Conservation (phyloP, 345 rosid species). For the Salix viminalis region DNA sequence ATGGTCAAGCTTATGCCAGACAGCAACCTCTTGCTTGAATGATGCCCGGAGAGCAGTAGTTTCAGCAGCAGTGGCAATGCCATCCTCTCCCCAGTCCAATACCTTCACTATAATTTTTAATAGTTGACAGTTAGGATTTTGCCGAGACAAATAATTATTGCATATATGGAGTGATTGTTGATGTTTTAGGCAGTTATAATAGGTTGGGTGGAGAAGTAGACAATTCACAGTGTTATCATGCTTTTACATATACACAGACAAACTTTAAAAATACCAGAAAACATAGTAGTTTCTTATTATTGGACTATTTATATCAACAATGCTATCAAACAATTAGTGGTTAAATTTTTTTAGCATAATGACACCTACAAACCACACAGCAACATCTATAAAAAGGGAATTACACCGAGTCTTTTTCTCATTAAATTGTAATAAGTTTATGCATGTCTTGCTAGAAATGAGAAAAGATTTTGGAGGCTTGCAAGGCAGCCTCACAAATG, state of each 20-base stretch:
- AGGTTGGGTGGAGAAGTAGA: not conserved
- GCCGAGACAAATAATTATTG: not conserved
- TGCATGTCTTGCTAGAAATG: not conserved
- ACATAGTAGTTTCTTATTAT: not conserved
- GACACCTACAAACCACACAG: not conserved
- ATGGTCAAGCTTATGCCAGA: conserved; percentile 33
- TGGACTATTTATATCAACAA: not conserved
- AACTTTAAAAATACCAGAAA: not conserved
- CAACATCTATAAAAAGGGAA: not conserved
- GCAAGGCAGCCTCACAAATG: not conserved
- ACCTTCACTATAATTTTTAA: conserved; percentile 22
- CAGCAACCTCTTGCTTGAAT: conserved; percentile 35
- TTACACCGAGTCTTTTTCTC: not conserved
- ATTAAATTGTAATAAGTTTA: not conserved
- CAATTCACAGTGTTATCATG: not conserved
- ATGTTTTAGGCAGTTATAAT: not conserved
- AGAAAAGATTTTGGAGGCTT: not conserved
- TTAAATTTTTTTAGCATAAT: not conserved
- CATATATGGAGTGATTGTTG: not conserved
- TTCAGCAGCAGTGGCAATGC: conserved; percentile 32
- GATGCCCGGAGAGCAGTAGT: conserved; percentile 31
- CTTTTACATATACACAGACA: not conserved
- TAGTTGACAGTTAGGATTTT: not conserved
- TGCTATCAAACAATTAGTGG: not conserved
- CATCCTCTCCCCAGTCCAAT: conserved; percentile 36